phyloP scores from a whole-genome alignment of 257 asterid genomes.

The Nicotiana paniculata region DNA sequence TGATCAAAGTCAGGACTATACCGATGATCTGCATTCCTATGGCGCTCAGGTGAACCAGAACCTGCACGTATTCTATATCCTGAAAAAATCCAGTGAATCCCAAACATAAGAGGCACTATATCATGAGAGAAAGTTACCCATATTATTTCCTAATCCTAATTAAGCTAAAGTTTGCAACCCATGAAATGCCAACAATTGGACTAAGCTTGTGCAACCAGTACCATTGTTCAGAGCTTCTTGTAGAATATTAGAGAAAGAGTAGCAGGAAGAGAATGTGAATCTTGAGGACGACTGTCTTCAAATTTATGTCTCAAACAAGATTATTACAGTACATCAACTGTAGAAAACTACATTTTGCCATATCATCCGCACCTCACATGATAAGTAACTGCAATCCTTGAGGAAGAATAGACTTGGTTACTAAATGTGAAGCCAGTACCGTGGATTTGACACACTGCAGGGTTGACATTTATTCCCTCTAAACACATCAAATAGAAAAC shows the following conservation, averaged over 20 bases:
- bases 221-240: constrained; percentile 40
- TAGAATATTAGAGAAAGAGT: constrained; percentile 28
- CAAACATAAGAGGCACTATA: constrained; percentile 46
- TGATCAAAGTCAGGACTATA: constrained; percentile 68
- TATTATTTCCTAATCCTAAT: constrained; percentile 40
- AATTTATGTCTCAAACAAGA: constrained; percentile 21
- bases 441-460: constrained; percentile 14
- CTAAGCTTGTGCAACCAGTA: constrained; percentile 30
- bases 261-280: constrained; percentile 15
- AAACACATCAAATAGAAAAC: constrained; percentile 10
- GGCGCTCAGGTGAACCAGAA: constrained; percentile 73
- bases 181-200: constrained; percentile 39
- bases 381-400: constrained; percentile 15
- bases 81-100: constrained; percentile 78
- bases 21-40: constrained; percentile 54
- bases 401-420: constrained; percentile 14
- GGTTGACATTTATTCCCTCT: background rate
- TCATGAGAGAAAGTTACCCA: constrained; percentile 37
- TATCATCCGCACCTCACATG: constrained; percentile 27
- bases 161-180: constrained; percentile 44
- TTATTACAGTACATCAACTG: constrained; percentile 16
- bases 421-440: constrained; percentile 24
- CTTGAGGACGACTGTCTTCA: constrained; percentile 25
- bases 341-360: constrained; percentile 18
- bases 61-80: constrained; percentile 79